A percentile compares a stretch with the other conserved stretches of the same genome.
These are phyloP conservation scores for Teunomyces cretensis DNA, from an alignment of 805 yeast genomes.

Conservation along the genomic window DNA sequence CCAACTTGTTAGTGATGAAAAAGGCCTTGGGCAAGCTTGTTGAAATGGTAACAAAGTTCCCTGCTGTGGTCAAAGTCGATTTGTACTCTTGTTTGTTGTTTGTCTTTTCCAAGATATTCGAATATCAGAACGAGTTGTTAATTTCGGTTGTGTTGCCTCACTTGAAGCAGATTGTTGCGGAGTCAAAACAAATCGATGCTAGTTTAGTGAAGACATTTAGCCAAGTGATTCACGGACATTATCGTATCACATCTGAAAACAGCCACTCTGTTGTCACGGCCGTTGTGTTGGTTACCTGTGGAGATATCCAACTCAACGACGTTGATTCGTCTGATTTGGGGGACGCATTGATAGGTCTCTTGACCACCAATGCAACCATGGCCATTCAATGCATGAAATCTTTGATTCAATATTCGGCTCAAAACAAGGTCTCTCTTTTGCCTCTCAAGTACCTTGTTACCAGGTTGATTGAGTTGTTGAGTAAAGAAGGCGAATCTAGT, in stretches of 20 bases:
- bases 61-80: slow-evolving; percentile 67
- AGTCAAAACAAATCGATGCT: slow-evolving; percentile 14
- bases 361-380: slow-evolving; percentile 21
- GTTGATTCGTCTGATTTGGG: slow-evolving; percentile 22
- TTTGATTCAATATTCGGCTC: slow-evolving; percentile 41
- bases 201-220: slow-evolving; percentile 28
- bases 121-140: slow-evolving; percentile 38
- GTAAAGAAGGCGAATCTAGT: slow-evolving; percentile 12
- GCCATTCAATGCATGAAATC: slow-evolving; percentile 60
- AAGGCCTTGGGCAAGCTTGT: slow-evolving; percentile 52
- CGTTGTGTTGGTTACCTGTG: slow-evolving; percentile 35
- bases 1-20: slow-evolving; percentile 45
- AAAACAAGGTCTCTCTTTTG: slow-evolving; percentile 27
- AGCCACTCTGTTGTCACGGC: slow-evolving; percentile 33
- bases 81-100: slow-evolving; percentile 68
- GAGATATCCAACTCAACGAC: slow-evolving; percentile 27
- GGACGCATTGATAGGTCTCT: slow-evolving; percentile 22
- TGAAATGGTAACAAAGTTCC: slow-evolving; percentile 64
- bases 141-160: slow-evolving; percentile 50
- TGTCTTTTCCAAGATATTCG: slow-evolving; percentile 57
- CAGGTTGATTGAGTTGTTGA: slow-evolving; percentile 34
- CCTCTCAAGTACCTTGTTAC: slow-evolving; percentile 49
- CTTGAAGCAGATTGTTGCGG: slow-evolving; percentile 33
- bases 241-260: slow-evolving; percentile 15
- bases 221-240: slow-evolving; percentile 19